Percentiles rank a stretch among this genome's conserved stretches.
phyloP scores from a whole-genome alignment of 805 yeast species.

The Teunomyces funiuensis region DNA sequence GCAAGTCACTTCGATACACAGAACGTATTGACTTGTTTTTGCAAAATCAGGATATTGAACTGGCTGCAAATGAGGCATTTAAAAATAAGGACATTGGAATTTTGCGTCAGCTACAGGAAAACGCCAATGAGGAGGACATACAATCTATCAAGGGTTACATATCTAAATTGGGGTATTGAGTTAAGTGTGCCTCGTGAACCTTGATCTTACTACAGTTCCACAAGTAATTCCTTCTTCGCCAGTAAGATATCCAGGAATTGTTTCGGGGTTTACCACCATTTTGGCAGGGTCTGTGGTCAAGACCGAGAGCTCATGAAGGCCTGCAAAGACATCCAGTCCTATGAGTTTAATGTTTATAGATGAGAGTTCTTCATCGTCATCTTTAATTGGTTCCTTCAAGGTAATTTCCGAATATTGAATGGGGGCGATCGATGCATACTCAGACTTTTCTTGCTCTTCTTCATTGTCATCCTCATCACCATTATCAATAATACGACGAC shows the following conservation, averaged over 20 bases:
- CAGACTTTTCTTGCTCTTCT: slow-evolving; percentile 22
- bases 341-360: slow-evolving; percentile 42
- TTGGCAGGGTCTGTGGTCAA: slow-evolving; percentile 21
- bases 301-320: slow-evolving; percentile 65
- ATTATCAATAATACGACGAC: slow-evolving; percentile 17
- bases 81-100: slow-evolving; percentile 40
- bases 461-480: slow-evolving; percentile 19
- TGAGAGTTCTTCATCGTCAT: slow-evolving; percentile 13
- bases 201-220: slow-evolving; percentile 33
- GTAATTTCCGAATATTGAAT: slow-evolving; percentile 51
- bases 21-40: slow-evolving; percentile 52
- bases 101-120: slow-evolving; percentile 17
- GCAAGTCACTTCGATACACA: slow-evolving; percentile 43
- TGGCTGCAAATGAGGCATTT: slow-evolving; percentile 52
- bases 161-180: slow-evolving; percentile 27
- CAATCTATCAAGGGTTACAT: slow-evolving; percentile 21
- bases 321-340: slow-evolving; percentile 78
- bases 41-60: slow-evolving; percentile 49
- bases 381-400: slow-evolving; percentile 32
- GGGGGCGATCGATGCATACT: slow-evolving; percentile 58
- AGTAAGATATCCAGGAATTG: slow-evolving; percentile 72
- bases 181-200: slow-evolving; percentile 3
- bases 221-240: slow-evolving; percentile 65
- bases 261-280: slow-evolving; percentile 50
- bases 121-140: slow-evolving; percentile 20